Conservation (phyloP, 1,284 basidiomycete species). For the Pseudozyma tsukubaensis region DNA sequence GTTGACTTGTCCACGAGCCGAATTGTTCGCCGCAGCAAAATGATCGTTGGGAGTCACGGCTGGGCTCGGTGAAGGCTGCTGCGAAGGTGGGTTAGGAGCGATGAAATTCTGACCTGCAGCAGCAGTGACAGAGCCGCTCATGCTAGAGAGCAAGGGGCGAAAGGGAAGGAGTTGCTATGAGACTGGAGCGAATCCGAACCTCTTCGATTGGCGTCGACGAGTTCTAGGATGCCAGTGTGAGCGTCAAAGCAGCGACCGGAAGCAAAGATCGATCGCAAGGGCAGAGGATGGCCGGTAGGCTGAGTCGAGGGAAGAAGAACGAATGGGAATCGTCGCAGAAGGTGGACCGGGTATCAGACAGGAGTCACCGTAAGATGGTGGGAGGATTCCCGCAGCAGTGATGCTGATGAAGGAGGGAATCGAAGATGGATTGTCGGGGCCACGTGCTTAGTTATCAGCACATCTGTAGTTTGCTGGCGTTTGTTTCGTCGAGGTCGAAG, state of each 20-base stretch:
- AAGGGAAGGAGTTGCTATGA: neutral
- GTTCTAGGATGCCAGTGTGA: conserved; percentile 8
- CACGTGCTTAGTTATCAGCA: conserved; percentile 8
- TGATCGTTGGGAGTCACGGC: conserved; percentile 27
- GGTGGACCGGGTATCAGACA: conserved; percentile 6
- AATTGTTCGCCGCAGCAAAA: conserved; percentile 13
- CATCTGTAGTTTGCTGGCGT: neutral
- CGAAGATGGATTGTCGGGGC: neutral
- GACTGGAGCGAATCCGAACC: conserved; percentile 16
- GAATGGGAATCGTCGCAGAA: neutral
- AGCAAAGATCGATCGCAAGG: conserved; percentile 2
- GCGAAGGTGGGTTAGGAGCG: conserved; percentile 27
- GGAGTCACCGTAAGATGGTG: neutral
- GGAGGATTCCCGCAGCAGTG: neutral
- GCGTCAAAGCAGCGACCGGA: neutral
- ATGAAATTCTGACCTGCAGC: conserved; percentile 37
- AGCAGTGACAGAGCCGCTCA: conserved; percentile 53
- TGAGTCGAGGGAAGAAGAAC: neutral
- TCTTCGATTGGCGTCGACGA: conserved; percentile 5
- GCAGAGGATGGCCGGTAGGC: neutral
- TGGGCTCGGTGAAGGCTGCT: conserved; percentile 27
- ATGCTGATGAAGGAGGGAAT: conserved; percentile 5
- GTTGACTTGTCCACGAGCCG: conserved; percentile 44
- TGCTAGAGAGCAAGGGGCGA: conserved; percentile 28
- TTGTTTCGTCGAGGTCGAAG: neutral